Base-by-base conservation (phyloP, 805 yeast species). In the Vanderwaltozyma polyspora region DNA sequence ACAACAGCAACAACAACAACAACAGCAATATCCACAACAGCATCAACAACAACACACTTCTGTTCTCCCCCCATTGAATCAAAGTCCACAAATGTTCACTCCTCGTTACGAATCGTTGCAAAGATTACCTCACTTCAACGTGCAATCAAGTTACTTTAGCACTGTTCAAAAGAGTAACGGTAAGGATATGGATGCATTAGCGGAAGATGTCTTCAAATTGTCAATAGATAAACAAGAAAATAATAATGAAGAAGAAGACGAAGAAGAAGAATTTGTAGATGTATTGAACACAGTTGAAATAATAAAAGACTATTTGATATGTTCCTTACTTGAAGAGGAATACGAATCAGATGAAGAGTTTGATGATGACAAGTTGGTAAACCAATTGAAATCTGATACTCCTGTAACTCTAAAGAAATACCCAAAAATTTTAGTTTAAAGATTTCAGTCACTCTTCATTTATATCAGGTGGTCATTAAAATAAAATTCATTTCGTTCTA, bases 291-390 rank as follows among this genome's bases (percentile, higher is more conserved):
- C 36, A 14, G 55, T 52, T 13, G 43, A 48, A 24, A 29, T 49
- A 17, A 43, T 55, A 14, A 49, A 39, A 25, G 59, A 55, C 39
- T 56, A 52, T 34, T 33, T 52, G 30, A 32, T 54, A 13, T 55
- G 59, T 31, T 38, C 47, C 11, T 33, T 54, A 31, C 34, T 52
- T 27, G 60, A 55, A 36, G 52, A 53, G 14, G 51, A 49, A 15
- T 45, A 31, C 22, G 44, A 39, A 14, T 37, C 39, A 10, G 40
- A 34, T 8, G 37, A 30, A 3, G 39, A 25, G 14, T 30, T 5
- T 29, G 36, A 36, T 13, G 41, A 25, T n/a, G 31, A 25, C 7
- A 27, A 12, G 7, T 3, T 8, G 11, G 11, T 10, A 17, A 15
- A 6, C 18, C 16, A 1, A 21, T 10, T 26, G 18, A 22, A 11